Evolutionary conservation across 2,329 filamentous ascomycete species (phyloP).

Genomic region (Trichoderma sp.): DNA sequence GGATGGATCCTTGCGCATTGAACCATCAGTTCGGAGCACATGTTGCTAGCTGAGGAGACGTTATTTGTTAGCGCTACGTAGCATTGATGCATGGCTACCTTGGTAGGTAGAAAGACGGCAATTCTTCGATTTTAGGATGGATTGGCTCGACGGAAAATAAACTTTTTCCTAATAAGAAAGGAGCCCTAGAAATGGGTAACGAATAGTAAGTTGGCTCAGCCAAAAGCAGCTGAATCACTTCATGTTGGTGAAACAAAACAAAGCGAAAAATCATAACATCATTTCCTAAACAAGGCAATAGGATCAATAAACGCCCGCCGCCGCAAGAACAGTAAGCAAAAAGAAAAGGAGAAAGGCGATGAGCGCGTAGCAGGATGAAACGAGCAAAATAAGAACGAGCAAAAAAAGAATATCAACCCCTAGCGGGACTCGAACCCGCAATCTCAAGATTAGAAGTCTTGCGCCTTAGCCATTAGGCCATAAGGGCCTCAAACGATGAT

Average conservation of each 20-base stretch:
- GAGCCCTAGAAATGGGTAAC: not conserved
- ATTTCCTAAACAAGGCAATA: not conserved
- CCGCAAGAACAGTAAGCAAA: too few species aligned
- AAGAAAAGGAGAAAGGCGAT: too few species aligned
- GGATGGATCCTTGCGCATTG: not conserved
- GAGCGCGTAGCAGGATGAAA: too few species aligned
- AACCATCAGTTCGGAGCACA: not conserved
- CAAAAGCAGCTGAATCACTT: not conserved
- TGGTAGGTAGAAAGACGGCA: not conserved
- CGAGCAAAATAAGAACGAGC: too few species aligned
- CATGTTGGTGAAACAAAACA: not conserved
- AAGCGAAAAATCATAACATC: not conserved
- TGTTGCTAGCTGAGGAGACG: too few species aligned
- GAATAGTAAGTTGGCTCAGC: not conserved
- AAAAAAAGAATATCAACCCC: too few species aligned
- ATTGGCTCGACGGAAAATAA: not conserved
- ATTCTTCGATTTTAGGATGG: not conserved
- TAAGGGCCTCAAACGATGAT: not conserved
- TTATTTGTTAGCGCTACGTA: not conserved
- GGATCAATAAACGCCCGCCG: not conserved
- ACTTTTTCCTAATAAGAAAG: not conserved
- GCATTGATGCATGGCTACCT: not conserved
- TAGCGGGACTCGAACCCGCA: too few species aligned
- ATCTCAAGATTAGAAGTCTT: constrained; percentile 24
- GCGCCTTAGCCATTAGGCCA: constrained; percentile 25